Evolutionary conservation across 1,139 yeast genomes (phyloP), one percentile per base, ranked within the genome.

Genomic region (Saccharomyces hybrid): DNA sequence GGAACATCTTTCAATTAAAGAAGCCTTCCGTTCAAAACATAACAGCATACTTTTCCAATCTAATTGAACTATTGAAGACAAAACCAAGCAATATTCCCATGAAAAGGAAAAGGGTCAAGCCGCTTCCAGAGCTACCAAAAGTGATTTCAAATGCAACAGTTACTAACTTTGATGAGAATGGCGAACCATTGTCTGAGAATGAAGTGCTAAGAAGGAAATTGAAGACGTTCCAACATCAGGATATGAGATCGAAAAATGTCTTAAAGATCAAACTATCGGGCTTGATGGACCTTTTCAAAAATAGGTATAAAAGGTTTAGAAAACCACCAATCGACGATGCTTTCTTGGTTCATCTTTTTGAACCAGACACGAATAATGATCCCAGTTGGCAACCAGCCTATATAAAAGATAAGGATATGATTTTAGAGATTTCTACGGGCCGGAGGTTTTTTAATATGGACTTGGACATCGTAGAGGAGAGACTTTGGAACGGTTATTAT

Each of bases 401-500:
- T 66, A 78, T 75, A 26, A 81, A 79, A 58, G 82, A 80, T 29
- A 91, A 85, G 53, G 83, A 88, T 62, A 87, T 84, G 93, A 88
- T 95, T 60, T 72, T 82, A 31, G 98, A 95, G 64, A 75, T 82
- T 5, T 71, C 82, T 0, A 86, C 96, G 0, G 96, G 95, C 1
- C 81, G 79, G 56, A 78, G 77, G 61, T 93, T 77, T 67, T 79
- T 78, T 72, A 93, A 93, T 63, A 95, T 93, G 88, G 99, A 93
- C 66, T 75, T 95, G 57, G 99, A 93, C 67, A 84, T 90, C 16
- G 82, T 95, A 50, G 99, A 93, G 66, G 99, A 93, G 66, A 78
- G 99, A 56, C 74, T 95, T 55, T 93, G 99, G 99, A 93, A 93
- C 71, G 99, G 99, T 0, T 93, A 74, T 69, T 93, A 95, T 67